A percentile compares a stretch with the other conserved stretches of the same genome.
These are phyloP conservation scores for Penicillium sp. DNA, from an alignment of 2,329 filamentous ascomycete genomes.

Conservation along the genomic window DNA sequence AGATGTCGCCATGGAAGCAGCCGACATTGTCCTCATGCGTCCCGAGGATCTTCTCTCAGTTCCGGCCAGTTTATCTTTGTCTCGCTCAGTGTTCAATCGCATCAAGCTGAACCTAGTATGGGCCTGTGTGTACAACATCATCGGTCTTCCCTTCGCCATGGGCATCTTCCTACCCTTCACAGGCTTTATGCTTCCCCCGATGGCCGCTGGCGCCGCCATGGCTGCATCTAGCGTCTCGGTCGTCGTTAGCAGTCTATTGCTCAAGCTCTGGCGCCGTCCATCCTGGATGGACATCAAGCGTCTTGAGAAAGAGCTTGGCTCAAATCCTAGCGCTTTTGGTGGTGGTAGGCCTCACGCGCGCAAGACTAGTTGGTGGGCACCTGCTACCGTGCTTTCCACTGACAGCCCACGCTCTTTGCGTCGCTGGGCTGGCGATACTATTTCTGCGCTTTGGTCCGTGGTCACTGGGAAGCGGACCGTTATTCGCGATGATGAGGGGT, in stretches of 20 bases:
- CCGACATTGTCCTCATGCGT: conserved; percentile 92
- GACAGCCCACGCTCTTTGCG: conserved; percentile 15
- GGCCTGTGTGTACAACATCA: conserved; percentile 87
- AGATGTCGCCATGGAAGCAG: conserved; percentile 96
- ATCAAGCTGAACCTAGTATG: conserved; percentile 92
- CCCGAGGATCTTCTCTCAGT: conserved; percentile 88
- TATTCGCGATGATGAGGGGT: conserved; percentile 36
- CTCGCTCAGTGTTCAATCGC: conserved; percentile 77
- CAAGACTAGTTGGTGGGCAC: conserved; percentile 30
- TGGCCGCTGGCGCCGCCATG: conserved; percentile 94
- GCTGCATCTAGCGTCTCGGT: conserved; percentile 85
- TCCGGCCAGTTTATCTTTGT: conserved; percentile 77
- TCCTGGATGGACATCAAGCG: conserved; percentile 75
- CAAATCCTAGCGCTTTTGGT: conserved; percentile 19
- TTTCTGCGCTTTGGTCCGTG: conserved; percentile 26
- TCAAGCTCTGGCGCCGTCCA: conserved; percentile 83
- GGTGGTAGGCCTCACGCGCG: conserved; percentile 11
- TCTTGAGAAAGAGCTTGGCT: conserved; percentile 54
- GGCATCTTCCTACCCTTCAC: conserved; percentile 89
- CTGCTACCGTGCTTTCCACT: conserved; percentile 24
- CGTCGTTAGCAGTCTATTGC: conserved; percentile 72
- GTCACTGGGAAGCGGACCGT: conserved; percentile 26
- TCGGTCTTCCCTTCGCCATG: conserved; percentile 95
- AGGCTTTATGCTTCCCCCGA: conserved; percentile 74
- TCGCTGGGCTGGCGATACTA: conserved; percentile 17